These are phyloP conservation scores for Canna indica DNA, from an alignment of 176 grass and related monocot species.

Conservation along the genomic window DNA sequence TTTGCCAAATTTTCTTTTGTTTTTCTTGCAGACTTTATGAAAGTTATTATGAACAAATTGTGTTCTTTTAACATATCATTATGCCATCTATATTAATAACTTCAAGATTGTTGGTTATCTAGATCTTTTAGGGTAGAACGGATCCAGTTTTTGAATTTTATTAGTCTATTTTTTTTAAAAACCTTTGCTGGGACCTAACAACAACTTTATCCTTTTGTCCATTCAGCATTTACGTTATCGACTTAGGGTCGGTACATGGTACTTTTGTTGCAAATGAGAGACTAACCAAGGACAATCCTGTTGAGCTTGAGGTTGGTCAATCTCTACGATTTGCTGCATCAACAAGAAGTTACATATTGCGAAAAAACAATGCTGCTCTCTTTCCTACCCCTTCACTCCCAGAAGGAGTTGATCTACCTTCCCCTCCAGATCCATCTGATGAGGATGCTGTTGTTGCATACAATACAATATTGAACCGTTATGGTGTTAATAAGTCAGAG, in stretches of 20 bases:
- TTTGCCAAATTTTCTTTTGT: not conserved
- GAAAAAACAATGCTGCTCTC: conserved; percentile 62
- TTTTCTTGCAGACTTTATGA: too few species aligned
- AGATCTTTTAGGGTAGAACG: not conserved
- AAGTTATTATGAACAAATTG: too few species aligned
- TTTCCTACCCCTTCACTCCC: conserved; percentile 44
- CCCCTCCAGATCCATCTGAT: conserved; percentile 81
- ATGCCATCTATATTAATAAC: too few species aligned
- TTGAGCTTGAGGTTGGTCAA: conserved; percentile 94
- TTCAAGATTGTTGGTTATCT: not conserved
- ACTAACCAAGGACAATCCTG: conserved; percentile 69
- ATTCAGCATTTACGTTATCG: conserved; percentile 79
- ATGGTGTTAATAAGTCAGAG: conserved; percentile 50
- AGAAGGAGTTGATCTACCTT: conserved; percentile 69
- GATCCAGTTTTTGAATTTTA: not conserved
- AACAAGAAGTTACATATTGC: conserved; percentile 69
- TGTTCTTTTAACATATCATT: too few species aligned
- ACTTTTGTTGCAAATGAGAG: conserved; percentile 97
- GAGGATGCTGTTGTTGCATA: conserved; percentile 82
- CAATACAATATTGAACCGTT: conserved; percentile 91
- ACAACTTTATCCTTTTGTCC: conserved; percentile 10
- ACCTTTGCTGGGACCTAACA: not conserved
- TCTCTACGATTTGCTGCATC: conserved; percentile 91
- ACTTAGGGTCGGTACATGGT: conserved; percentile 91
- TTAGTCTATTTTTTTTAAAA: not conserved